Evolutionary conservation across 495 filamentous ascomycete genomes (phyloP).

Genomic region (Schizothecium vesticola): DNA sequence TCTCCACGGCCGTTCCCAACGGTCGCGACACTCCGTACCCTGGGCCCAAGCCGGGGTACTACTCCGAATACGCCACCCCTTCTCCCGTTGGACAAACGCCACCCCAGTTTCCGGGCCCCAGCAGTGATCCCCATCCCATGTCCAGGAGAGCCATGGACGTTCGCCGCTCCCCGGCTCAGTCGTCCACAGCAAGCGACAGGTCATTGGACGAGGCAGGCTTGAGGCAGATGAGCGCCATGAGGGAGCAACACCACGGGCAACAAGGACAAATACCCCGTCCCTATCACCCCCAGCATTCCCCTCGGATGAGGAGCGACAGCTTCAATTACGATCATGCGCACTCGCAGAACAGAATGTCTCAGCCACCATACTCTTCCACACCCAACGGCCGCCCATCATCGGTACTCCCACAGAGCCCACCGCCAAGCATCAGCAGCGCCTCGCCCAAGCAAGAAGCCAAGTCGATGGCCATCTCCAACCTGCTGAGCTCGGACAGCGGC

Average conservation of each 20-base stretch:
- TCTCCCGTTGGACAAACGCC: constrained; percentile 34
- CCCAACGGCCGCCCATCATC: constrained; percentile 12
- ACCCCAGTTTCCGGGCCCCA: constrained; percentile 30
- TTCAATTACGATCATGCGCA: constrained; percentile 16
- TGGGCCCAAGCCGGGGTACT: constrained; percentile 18
- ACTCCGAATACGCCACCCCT: constrained; percentile 33
- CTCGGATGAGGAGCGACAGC: constrained; percentile 16
- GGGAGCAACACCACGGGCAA: constrained; percentile 15
- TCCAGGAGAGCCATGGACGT: constrained; percentile 31
- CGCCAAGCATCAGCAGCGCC: constrained; percentile 21
- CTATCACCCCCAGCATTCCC: constrained; percentile 20
- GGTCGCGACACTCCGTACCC: constrained; percentile 26
- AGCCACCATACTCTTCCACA: constrained; percentile 11
- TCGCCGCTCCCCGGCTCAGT: constrained; percentile 31
- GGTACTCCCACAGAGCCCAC: constrained; percentile 21
- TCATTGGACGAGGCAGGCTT: constrained; percentile 29
- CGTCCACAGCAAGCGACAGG: constrained; percentile 33
- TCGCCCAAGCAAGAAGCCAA: constrained; percentile 32
- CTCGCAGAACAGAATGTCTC: constrained; percentile 3
- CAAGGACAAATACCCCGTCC: constrained; percentile 20
- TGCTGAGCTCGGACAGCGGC: constrained; percentile 34
- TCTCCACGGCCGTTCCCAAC: constrained; percentile 17
- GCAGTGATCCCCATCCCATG: constrained; percentile 29
- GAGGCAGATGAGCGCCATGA: constrained; percentile 22
- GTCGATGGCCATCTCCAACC: constrained; percentile 43